Conservation (phyloP, 306 rosid species). For the Cicer arietinum region DNA sequence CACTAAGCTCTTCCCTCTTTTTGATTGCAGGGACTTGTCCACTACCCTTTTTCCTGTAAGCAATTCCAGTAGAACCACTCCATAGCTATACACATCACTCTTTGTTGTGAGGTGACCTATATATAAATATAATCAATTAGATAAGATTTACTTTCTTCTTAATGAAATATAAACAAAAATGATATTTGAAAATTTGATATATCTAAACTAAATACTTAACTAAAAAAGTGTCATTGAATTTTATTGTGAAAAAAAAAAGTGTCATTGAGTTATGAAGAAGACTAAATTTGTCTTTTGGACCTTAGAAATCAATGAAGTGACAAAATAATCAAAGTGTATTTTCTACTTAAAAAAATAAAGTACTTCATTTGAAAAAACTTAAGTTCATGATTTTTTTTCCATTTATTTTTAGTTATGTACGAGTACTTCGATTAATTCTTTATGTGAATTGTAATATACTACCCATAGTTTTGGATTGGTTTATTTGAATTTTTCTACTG, state of each 20-base stretch:
- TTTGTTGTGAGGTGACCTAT: constrained; percentile 80
- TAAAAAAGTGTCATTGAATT: too few relatives aligned
- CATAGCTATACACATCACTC: constrained; percentile 88
- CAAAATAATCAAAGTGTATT: constrained; percentile 2
- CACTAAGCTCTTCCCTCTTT: constrained; percentile 63
- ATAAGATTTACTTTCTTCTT: too few relatives aligned
- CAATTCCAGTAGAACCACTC: constrained; percentile 79
- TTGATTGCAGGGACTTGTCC: constrained; percentile 52
- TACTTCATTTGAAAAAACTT: background rate
- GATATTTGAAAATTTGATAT: too few relatives aligned
- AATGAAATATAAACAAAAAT: too few relatives aligned
- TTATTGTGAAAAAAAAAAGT: background rate
- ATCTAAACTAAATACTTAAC: too few relatives aligned
- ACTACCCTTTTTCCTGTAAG: constrained; percentile 76
- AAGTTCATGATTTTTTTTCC: too few relatives aligned
- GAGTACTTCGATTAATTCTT: background rate
- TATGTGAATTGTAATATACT: background rate
- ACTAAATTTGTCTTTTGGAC: background rate
- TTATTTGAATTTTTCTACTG: too few relatives aligned
- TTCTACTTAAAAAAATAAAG: background rate
- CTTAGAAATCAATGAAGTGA: constrained; percentile 4
- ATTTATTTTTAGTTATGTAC: background rate
- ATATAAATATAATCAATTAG: constrained; percentile 29
- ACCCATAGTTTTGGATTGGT: too few relatives aligned
- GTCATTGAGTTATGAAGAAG: too few relatives aligned